Percentiles rank a stretch among this genome's conserved stretches.
These are phyloP conservation scores for Salix caprea DNA, from an alignment of 345 rosid genomes.

Conservation along the genomic window DNA sequence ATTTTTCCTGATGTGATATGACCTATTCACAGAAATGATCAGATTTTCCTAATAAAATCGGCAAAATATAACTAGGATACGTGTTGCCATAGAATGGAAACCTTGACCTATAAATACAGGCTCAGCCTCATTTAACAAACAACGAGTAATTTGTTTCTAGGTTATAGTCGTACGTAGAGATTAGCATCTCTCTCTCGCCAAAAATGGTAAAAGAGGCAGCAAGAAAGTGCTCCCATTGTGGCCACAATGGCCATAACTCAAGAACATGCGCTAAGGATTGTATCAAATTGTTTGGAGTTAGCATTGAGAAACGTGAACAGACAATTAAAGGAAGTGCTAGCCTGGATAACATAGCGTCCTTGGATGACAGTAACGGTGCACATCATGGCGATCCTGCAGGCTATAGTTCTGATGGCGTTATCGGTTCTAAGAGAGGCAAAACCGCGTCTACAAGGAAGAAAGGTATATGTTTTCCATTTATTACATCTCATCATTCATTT, in stretches of 20 bases:
- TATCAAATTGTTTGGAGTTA: constrained; percentile 57
- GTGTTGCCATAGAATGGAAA: not conserved
- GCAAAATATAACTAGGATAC: not conserved
- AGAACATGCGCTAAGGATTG: constrained; percentile 39
- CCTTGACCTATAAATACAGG: not conserved
- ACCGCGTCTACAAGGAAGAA: constrained; percentile 29
- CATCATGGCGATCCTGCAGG: constrained; percentile 31
- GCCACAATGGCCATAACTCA: constrained; percentile 46
- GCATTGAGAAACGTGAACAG: constrained; percentile 28
- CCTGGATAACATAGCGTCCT: constrained; percentile 33
- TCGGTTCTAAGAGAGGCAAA: constrained; percentile 24
- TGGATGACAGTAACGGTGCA: constrained; percentile 12
- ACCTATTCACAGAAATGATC: not conserved
- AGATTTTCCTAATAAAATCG: not conserved
- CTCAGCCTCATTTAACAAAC: not conserved
- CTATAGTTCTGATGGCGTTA: constrained; percentile 52
- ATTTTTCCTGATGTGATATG: not conserved
- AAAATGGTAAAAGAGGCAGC: constrained; percentile 27
- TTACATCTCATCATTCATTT: no score
- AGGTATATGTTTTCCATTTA: constrained; percentile 23
- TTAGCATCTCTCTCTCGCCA: no score
- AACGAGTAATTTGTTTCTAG: no score
- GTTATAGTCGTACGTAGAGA: no score
- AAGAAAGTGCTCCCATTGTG: constrained; percentile 49
- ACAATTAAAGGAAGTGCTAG: constrained; percentile 41